Evolutionary conservation across 257 asterid species (phyloP), one percentile per base, ranked within the genome.

Genomic region (Cynanchum wilfordii): DNA sequence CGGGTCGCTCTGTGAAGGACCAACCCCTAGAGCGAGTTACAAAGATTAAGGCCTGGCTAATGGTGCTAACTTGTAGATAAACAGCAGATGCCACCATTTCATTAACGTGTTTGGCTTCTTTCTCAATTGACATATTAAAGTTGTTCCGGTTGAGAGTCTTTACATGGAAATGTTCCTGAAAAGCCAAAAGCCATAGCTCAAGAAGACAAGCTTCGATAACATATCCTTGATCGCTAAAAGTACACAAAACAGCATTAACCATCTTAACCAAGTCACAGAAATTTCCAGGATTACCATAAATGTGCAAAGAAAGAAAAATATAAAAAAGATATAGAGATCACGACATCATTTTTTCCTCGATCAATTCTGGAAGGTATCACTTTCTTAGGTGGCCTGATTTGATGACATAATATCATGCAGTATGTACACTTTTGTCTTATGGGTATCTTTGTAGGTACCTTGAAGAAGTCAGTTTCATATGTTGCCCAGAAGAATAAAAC

Each of bases 31-130:
- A 86, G 25, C 90, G 85, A 73, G 88, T 84, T 72, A 86, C 90
- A 13, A 86, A 86, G 25, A 86, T 83, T 22, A 86, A 79, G 59
- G 88, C 88, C 59, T 86, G 88, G 73, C 90, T 86, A 55, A 86
- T 86, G 73, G 88, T 86, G 83, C 88, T 86, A 69, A 86, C 90
- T 84, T 86, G 90, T 55, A 86, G 88, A 78, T 86, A 86, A 70
- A 83, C 76, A 4, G 87, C 86, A 73, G 89, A 86, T 58, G 87
- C 81, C 87, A 85, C 66, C 87, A 78, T 82, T 78, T 80, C 77
- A 22, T 85, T 84, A 64, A 82, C 81, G 12, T 71, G 82, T 27
- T 80, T 66, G 25, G 82, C 82, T 80, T 78, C 77, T 38, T 82
- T 38, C 5, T 69, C 22, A 10, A 77, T 13, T 60, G 81, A 51